Evolutionary conservation across 2,329 filamentous ascomycete genomes (phyloP).

Genomic region (Talaromyces sp.): DNA sequence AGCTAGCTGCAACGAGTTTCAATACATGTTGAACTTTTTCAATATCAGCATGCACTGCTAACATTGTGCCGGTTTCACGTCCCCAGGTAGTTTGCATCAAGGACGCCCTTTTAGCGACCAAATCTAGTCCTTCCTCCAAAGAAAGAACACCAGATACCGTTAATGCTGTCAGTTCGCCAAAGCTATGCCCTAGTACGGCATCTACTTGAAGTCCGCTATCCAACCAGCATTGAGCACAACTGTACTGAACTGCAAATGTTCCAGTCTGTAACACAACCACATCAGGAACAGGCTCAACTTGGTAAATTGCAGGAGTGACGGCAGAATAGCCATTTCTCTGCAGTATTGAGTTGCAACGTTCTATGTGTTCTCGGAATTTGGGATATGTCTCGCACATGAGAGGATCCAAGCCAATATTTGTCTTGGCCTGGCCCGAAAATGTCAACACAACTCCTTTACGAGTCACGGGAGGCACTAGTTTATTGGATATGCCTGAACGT

Average conservation of each 20-base stretch:
- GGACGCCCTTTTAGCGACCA: slow-evolving; percentile 24
- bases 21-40: slow-evolving; percentile 15
- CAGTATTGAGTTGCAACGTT: not conserved
- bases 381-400: not conserved
- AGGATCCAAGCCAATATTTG: not conserved
- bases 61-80: slow-evolving; percentile 26
- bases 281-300: slow-evolving; percentile 1
- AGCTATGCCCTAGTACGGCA: slow-evolving; percentile 32
- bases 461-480: not conserved
- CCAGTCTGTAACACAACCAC: slow-evolving; percentile 27
- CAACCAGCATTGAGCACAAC: slow-evolving; percentile 32
- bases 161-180: slow-evolving; percentile 33
- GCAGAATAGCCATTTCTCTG: not conserved
- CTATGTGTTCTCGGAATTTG: not conserved
- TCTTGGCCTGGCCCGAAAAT: not conserved
- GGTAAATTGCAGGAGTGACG: slow-evolving; percentile 19
- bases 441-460: not conserved
- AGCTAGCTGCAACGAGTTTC: not conserved
- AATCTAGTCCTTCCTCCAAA: slow-evolving; percentile 22
- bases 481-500: not conserved
- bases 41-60: slow-evolving; percentile 27
- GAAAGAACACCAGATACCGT: slow-evolving; percentile 24
- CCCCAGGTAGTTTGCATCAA: slow-evolving; percentile 28
- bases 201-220: slow-evolving; percentile 29
- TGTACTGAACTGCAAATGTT: slow-evolving; percentile 34